Base-by-base conservation (phyloP, 75 land plant species). In the Gnetum montanum region DNA sequence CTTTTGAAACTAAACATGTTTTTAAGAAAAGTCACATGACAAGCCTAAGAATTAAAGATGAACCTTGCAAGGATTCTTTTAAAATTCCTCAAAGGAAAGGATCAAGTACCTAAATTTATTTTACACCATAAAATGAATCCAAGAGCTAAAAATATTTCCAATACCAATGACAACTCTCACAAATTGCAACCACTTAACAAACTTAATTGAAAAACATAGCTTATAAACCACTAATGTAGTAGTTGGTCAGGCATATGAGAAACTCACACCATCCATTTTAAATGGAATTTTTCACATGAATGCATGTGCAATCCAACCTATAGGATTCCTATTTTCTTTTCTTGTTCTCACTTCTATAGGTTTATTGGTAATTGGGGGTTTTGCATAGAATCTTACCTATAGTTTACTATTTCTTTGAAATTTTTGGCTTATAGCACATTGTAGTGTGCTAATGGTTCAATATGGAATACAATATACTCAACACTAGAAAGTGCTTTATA, bases 371-470 rank as follows among this genome's bases (percentile, higher is more conserved):
- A 35, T 35, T 6, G 37, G 37, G 37, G 37, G 37, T 35, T 10
- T n/a, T 10, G 10, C 10, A 10, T 6, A 35, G 37, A 35, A 6
- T 35, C 37, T 35, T 35, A 35, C 37, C 37, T 10, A 10, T 35
- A 35, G 5, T 35, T 35, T 24, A 16, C 49, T 28, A 46, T 45
- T 45, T 45, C 47, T 45, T 45, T 15, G 47, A 45, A 45, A 45
- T 2, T 45, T 0, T 20, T 25, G 6, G 47, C 22, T 45, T 45
- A 19, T 45, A 45, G 4, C 54, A 31, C 16, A 18, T 29, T 13
- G 19, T 6, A 15, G 11, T 51, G 54, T 34, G 28, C 16, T 2
- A 51, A 51, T 51, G 54, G 54, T 3, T 51, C 18, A 34, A 51
- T 2, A 51, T 11, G 54, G 31, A 22, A 51, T 29, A 28, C 10